A percentile compares a stretch with the other conserved stretches of the same genome.
phyloP scores from a whole-genome alignment of 345 rosid genomes.

The Leavenworthia alabamica region DNA sequence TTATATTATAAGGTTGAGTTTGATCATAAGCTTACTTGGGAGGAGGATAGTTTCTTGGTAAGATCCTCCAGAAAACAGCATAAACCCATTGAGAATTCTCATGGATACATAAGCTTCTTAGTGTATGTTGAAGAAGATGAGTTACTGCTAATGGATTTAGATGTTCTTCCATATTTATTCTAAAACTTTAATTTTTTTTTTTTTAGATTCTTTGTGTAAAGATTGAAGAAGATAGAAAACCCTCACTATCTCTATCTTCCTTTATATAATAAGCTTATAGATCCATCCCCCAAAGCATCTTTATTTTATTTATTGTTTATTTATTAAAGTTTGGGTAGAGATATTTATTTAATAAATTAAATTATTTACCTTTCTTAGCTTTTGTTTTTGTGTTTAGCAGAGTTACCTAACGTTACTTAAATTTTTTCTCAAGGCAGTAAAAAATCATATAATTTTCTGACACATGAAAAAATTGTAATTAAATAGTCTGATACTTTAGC shows the following conservation, averaged over 20 bases:
- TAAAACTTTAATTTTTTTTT: no score
- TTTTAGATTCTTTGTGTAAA: neutral
- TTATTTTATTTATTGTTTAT: neutral
- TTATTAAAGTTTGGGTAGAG: neutral
- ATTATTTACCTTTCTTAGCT: conserved; percentile 4
- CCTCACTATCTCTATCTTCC: conserved; percentile 40
- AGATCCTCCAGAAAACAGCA: conserved; percentile 99
- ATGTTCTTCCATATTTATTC: conserved; percentile 75
- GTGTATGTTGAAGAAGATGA: conserved; percentile 96
- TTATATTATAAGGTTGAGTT: neutral
- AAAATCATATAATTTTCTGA: neutral
- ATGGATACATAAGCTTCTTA: conserved; percentile 83
- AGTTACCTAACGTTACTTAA: conserved; percentile 8
- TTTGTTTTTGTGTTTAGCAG: conserved; percentile 3
- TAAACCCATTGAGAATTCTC: conserved; percentile 95
- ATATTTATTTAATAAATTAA: neutral
- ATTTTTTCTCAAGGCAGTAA: neutral
- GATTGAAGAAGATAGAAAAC: conserved; percentile 39
- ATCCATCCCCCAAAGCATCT: conserved; percentile 33
- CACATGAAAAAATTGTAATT: neutral
- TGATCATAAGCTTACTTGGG: conserved; percentile 64
- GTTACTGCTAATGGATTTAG: conserved; percentile 74
- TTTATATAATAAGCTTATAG: conserved; percentile 50
- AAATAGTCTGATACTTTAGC: neutral
- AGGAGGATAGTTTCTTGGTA: conserved; percentile 96